phyloP scores from a whole-genome alignment of 2,329 filamentous ascomycete species.

The Colletotrichum viniferum region DNA sequence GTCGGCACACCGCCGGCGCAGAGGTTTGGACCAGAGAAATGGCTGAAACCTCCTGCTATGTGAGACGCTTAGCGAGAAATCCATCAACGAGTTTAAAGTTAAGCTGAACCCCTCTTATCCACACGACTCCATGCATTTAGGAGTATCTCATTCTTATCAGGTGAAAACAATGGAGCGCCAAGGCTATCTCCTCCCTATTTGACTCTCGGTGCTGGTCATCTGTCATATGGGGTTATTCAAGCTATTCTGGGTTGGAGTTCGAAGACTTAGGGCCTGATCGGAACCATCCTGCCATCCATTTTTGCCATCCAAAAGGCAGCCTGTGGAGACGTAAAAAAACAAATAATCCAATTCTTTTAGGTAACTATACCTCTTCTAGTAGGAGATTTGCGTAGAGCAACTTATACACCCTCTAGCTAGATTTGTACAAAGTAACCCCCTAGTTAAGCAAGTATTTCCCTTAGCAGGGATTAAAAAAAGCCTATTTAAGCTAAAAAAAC shows the following conservation, averaged over 20 bases:
- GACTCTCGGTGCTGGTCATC: not conserved
- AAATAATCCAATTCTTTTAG: too few species aligned
- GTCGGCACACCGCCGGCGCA: not conserved
- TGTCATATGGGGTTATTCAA: not conserved
- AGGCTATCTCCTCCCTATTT: not conserved
- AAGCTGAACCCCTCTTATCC: not conserved
- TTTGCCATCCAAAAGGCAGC: too few species aligned
- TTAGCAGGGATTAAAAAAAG: too few species aligned
- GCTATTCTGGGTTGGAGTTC: not conserved
- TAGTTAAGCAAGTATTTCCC: too few species aligned
- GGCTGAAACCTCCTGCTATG: not conserved
- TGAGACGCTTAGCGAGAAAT: not conserved
- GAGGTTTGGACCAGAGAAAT: not conserved
- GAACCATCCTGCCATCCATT: too few species aligned
- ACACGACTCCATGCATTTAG: not conserved
- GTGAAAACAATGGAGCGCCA: not conserved
- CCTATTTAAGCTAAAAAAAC: too few species aligned
- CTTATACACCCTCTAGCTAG: too few species aligned
- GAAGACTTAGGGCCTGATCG: too few species aligned
- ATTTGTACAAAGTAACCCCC: too few species aligned
- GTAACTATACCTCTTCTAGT: too few species aligned
- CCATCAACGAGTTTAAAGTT: not conserved
- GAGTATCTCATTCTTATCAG: not conserved
- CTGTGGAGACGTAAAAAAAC: too few species aligned
- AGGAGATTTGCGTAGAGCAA: too few species aligned